Evolutionary conservation across 2,329 filamentous ascomycete species (phyloP).

Genomic region (Thielaviopsis musarum): DNA sequence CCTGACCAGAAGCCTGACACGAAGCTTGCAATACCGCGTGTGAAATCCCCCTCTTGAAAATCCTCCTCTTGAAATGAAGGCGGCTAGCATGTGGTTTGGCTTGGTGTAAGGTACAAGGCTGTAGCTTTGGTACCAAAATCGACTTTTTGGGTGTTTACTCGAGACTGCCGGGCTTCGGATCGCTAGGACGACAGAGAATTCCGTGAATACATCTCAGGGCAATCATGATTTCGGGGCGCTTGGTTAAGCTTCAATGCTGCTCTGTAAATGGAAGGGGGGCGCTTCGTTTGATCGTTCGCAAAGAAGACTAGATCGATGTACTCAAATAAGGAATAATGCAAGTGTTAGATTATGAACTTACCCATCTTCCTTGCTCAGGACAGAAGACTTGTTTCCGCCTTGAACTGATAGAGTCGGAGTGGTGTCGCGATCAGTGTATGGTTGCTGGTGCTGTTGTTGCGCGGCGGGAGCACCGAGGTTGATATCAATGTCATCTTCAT

Average conservation of each 20-base stretch:
- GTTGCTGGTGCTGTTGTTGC: conserved; percentile 16
- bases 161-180: too few relatives aligned
- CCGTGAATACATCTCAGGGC: too few relatives aligned
- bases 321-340: neutral
- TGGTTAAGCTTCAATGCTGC: neutral
- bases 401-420: conserved; percentile 14
- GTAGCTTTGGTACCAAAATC: neutral
- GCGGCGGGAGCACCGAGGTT: conserved; percentile 28
- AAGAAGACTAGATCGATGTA: neutral
- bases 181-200: too few relatives aligned
- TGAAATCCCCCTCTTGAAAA: neutral
- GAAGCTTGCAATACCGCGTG: neutral
- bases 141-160: too few relatives aligned
- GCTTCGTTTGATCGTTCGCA: neutral
- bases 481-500: conserved; percentile 41
- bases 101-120: neutral
- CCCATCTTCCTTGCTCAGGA: conserved; percentile 25
- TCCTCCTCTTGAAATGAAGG: neutral
- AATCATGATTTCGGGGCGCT: too few relatives aligned
- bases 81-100: neutral
- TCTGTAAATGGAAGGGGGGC: neutral
- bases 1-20: neutral
- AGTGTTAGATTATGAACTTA: conserved; percentile 18
- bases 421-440: conserved; percentile 19
- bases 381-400: conserved; percentile 41